Evolutionary conservation across 2,329 filamentous ascomycete genomes (phyloP).

Genomic region (Penicillium hesseltinei): DNA sequence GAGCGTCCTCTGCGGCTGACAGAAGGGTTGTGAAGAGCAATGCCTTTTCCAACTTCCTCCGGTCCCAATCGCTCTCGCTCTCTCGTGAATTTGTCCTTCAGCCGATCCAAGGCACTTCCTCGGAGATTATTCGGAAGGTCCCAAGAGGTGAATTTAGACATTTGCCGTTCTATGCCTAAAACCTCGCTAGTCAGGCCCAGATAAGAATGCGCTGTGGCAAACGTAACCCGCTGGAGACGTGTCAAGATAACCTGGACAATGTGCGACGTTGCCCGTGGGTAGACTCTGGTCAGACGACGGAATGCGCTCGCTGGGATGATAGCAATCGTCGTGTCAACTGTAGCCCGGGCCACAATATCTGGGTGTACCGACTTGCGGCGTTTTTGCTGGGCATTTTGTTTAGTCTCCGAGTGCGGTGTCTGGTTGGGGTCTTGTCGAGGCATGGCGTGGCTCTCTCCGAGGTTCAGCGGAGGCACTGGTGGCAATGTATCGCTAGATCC

Average conservation of each 20-base stretch:
- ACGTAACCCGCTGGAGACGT: conserved; percentile 86
- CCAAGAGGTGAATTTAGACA: conserved; percentile 88
- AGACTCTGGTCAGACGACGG: conserved; percentile 83
- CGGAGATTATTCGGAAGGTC: conserved; percentile 88
- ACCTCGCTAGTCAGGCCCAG: conserved; percentile 90
- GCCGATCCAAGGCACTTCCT: conserved; percentile 73
- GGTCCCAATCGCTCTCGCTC: conserved; percentile 79
- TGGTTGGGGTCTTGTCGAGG: conserved; percentile 31
- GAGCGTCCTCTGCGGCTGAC: conserved; percentile 67
- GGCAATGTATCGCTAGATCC: conserved; percentile 47
- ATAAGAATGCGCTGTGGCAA: conserved; percentile 92
- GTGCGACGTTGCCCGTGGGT: conserved; percentile 93
- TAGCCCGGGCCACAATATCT: conserved; percentile 93
- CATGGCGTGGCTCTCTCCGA: conserved; percentile 53
- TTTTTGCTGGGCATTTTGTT: conserved; percentile 32
- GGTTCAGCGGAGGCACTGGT: conserved; percentile 70
- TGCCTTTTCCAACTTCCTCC: conserved; percentile 85
- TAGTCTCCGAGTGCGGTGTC: conserved; percentile 26
- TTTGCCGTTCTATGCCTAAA: conserved; percentile 84
- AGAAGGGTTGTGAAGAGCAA: conserved; percentile 83
- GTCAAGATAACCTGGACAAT: conserved; percentile 98
- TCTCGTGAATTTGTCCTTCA: conserved; percentile 89
- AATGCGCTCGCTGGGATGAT: conserved; percentile 98
- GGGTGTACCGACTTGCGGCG: conserved; percentile 76
- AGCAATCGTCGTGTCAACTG: conserved; percentile 94